Evolutionary conservation across 2,329 filamentous ascomycete genomes (phyloP).

Genomic region (Neonectria sp.): DNA sequence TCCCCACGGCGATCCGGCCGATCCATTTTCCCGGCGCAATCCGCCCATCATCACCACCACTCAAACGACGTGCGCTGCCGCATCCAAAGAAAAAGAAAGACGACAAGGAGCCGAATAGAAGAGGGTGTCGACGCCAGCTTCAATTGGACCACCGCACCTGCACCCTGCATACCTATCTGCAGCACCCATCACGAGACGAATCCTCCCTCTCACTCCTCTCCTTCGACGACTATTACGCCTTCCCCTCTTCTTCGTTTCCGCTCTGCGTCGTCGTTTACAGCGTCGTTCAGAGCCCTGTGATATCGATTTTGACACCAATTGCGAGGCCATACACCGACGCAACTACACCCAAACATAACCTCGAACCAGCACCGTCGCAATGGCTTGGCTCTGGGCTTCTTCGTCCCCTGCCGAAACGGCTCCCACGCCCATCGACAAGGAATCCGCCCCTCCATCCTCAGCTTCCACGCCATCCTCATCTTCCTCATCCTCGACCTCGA

Average conservation of each 20-base stretch:
- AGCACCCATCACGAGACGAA: conserved; percentile 14
- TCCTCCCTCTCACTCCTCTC: background rate
- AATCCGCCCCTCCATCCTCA: conserved; percentile 39
- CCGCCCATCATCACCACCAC: conserved; percentile 15
- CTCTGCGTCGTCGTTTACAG: background rate
- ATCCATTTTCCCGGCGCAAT: conserved; percentile 46
- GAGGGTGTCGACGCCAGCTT: conserved; percentile 14
- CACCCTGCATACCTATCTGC: background rate
- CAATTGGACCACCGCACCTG: conserved; percentile 13
- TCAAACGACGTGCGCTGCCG: conserved; percentile 22
- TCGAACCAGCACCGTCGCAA: conserved; percentile 50
- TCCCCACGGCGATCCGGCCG: conserved; percentile 42
- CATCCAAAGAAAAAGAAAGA: conserved; percentile 5
- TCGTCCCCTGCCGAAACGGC: conserved; percentile 52
- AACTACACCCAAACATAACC: conserved; percentile 18
- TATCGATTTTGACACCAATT: background rate
- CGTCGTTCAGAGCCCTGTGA: background rate
- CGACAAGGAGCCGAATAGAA: background rate
- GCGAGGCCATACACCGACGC: conserved; percentile 1
- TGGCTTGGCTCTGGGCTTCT: conserved; percentile 76
- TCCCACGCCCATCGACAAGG: conserved; percentile 41
- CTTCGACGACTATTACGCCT: background rate
- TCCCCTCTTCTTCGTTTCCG: conserved; percentile 1
- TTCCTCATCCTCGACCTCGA: conserved; percentile 38
- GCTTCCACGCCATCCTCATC: conserved; percentile 33